phyloP scores from a whole-genome alignment of 805 yeast species.

The Yarrowia hollandica region DNA sequence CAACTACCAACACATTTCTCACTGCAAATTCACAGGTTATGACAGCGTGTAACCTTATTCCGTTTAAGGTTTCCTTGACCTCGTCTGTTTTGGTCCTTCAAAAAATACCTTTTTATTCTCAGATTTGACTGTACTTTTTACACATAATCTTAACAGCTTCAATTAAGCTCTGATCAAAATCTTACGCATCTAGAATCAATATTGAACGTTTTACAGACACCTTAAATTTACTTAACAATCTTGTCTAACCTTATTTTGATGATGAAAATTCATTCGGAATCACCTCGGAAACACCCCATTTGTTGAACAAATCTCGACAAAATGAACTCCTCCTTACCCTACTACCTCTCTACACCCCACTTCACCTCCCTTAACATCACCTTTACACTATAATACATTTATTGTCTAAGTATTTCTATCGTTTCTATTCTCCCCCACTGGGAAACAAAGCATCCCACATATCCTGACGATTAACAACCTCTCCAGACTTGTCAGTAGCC shows the following conservation, averaged over 20 bases:
- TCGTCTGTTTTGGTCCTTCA: not conserved
- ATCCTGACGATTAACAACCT: slow-evolving; percentile 4
- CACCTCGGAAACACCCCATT: too few relatives aligned
- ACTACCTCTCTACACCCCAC: not conserved
- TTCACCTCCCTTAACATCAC: not conserved
- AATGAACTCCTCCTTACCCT: not conserved
- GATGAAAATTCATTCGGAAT: too few relatives aligned
- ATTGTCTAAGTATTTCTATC: not conserved
- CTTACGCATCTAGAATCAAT: too few relatives aligned
- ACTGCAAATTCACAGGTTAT: not conserved
- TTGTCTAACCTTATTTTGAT: too few relatives aligned
- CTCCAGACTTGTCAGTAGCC: slow-evolving; percentile 7
- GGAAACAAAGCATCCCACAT: slow-evolving; percentile 26
- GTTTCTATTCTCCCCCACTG: not conserved
- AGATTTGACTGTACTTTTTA: not conserved
- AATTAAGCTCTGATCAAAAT: too few relatives aligned
- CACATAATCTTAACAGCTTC: too few relatives aligned
- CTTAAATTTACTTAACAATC: too few relatives aligned
- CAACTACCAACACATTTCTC: too few relatives aligned
- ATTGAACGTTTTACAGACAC: too few relatives aligned
- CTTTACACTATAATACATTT: not conserved
- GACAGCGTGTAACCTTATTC: not conserved
- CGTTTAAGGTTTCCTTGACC: not conserved
- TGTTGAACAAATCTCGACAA: too few relatives aligned
- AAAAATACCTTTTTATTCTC: too few relatives aligned